Conservation (phyloP, 768 basidiomycete genomes). For the Boletus huronensis region DNA sequence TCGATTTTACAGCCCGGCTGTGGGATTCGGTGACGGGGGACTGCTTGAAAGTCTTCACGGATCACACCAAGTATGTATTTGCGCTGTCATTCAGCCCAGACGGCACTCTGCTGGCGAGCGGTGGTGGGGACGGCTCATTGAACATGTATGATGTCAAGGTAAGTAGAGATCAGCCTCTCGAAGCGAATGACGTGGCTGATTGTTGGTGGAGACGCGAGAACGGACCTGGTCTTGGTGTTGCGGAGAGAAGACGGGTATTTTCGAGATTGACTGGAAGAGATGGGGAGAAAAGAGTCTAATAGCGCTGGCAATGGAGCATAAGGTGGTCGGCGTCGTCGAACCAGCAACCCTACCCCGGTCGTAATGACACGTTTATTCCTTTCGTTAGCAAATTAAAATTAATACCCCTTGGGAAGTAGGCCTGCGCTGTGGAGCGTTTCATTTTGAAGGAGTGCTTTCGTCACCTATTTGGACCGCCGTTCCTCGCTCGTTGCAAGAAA, state of each 20-base stretch:
- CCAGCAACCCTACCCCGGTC: conserved; percentile 36
- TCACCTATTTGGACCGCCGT: no score
- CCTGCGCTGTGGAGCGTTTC: no score
- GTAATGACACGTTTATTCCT: conserved; percentile 10
- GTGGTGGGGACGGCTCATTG: conserved; percentile 75
- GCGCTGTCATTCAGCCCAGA: conserved; percentile 73
- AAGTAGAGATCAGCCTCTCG: conserved; percentile 33
- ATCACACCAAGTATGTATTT: conserved; percentile 72
- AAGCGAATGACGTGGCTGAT: conserved; percentile 3
- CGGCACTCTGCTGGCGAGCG: conserved; percentile 69
- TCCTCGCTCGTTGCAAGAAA: no score
- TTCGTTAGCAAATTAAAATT: not conserved
- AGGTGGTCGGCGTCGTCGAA: conserved; percentile 66
- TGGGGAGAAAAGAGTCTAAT: conserved; percentile 54
- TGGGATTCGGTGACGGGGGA: conserved; percentile 81
- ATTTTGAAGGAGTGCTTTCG: no score
- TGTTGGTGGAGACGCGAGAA: conserved; percentile 37
- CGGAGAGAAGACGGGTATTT: conserved; percentile 62
- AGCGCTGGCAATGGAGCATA: conserved; percentile 66
- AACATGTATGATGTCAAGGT: conserved; percentile 70
- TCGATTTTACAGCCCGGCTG: conserved; percentile 74
- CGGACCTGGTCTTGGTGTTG: conserved; percentile 65
- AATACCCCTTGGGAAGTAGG: no score
- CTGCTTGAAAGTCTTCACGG: conserved; percentile 66
- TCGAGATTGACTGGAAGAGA: conserved; percentile 74